Evolutionary conservation across 345 rosid genomes (phyloP).

Genomic region (Linum tenue): DNA sequence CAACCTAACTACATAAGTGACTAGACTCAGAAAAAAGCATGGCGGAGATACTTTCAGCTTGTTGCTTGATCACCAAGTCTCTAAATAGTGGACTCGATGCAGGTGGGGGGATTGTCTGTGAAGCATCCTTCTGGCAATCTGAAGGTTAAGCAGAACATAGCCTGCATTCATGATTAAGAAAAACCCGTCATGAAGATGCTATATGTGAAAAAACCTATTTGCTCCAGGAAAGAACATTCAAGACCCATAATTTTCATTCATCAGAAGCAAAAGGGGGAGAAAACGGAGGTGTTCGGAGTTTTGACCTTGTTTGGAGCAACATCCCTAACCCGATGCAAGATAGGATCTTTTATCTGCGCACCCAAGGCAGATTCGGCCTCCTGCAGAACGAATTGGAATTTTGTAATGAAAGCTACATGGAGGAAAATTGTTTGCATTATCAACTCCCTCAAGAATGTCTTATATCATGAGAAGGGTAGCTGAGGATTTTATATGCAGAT

Average conservation of each 20-base stretch:
- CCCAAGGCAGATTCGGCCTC: conserved; percentile 60
- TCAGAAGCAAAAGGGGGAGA: too few relatives aligned
- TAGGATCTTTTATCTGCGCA: conserved; percentile 44
- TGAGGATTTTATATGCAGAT: neutral
- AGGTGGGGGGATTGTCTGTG: conserved; percentile 20
- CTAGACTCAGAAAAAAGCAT: too few relatives aligned
- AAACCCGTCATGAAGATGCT: neutral
- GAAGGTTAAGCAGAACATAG: conserved; percentile 93
- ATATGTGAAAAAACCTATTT: neutral
- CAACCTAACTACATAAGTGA: too few relatives aligned
- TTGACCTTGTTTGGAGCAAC: conserved; percentile 97
- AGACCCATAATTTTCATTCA: neutral
- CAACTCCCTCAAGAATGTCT: neutral
- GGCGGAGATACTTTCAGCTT: too few relatives aligned
- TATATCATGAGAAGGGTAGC: neutral
- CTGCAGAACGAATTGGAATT: conserved; percentile 27
- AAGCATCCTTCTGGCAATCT: conserved; percentile 77
- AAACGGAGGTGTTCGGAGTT: neutral
- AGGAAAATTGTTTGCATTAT: too few relatives aligned
- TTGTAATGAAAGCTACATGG: neutral
- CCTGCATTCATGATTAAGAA: conserved; percentile 37
- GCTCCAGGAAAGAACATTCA: neutral
- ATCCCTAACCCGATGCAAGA: conserved; percentile 83
- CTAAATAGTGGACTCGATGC: neutral
- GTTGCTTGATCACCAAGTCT: neutral